Conservation (phyloP, 305 asterid species). For the Rubia tinctorum region DNA sequence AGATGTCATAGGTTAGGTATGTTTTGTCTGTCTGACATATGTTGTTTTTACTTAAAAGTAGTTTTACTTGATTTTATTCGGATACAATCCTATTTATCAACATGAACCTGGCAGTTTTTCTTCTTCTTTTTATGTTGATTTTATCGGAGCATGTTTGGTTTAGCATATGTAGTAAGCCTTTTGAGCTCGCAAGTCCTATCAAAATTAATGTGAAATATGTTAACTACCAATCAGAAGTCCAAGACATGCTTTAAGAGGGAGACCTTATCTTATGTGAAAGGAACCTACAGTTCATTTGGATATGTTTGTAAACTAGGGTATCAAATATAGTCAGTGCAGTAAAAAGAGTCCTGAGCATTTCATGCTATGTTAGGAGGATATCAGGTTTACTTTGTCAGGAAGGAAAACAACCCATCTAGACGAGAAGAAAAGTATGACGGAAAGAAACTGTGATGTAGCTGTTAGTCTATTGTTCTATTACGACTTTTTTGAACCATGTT, state of each 20-base stretch:
- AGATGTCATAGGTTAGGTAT: background rate
- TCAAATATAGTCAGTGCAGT: background rate
- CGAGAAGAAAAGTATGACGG: background rate
- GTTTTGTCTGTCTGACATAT: background rate
- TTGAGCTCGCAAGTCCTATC: background rate
- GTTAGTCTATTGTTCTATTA: background rate
- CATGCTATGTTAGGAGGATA: background rate
- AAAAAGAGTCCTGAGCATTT: background rate
- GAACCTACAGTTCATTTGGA: background rate
- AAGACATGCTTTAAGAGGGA: background rate
- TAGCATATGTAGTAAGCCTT: background rate
- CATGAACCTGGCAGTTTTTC: no score
- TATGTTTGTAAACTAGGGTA: background rate
- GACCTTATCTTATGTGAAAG: background rate
- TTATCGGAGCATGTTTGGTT: background rate
- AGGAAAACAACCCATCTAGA: background rate
- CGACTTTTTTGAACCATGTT: background rate
- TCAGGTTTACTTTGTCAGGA: background rate
- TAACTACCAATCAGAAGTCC: background rate
- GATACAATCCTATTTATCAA: background rate
- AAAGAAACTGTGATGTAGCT: constrained; percentile 2
- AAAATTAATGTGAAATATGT: background rate
- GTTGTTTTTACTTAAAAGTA: background rate
- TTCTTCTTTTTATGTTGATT: background rate
- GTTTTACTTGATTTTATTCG: background rate